Conservation (phyloP, 768 basidiomycete species). For the Phanerodontia chrysosporium region DNA sequence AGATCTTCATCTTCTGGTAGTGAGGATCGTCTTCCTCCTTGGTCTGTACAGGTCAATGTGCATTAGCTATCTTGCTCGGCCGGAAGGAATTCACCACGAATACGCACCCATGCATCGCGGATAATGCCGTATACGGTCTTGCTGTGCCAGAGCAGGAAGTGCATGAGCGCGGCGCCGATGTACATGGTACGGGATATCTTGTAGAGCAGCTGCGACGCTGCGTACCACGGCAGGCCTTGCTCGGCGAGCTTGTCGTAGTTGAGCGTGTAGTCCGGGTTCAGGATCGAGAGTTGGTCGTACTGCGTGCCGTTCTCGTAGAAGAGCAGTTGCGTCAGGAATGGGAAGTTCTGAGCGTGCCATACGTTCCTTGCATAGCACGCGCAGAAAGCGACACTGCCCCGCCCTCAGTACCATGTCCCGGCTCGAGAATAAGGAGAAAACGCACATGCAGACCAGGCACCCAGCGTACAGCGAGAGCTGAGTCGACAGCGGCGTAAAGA, state of each 20-base stretch:
- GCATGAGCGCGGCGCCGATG: slow-evolving; percentile 12
- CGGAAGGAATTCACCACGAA: not conserved
- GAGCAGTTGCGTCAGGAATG: slow-evolving; percentile 35
- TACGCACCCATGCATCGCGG: slow-evolving; percentile 4
- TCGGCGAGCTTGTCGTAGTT: slow-evolving; percentile 44
- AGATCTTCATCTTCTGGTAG: slow-evolving; percentile 49
- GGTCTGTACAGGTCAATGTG: too few relatives aligned
- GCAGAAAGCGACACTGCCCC: slow-evolving; percentile 30
- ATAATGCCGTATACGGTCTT: slow-evolving; percentile 42
- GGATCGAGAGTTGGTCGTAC: slow-evolving; percentile 50
- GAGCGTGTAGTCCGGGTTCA: slow-evolving; percentile 48
- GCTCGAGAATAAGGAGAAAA: slow-evolving; percentile 29
- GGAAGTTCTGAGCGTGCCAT: slow-evolving; percentile 55
- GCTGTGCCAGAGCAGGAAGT: slow-evolving; percentile 46
- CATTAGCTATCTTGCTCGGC: too few relatives aligned
- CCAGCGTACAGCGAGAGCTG: slow-evolving; percentile 12
- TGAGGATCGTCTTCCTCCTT: slow-evolving; percentile 46
- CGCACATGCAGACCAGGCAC: slow-evolving; percentile 31
- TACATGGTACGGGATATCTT: slow-evolving; percentile 19
- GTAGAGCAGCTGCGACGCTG: slow-evolving; percentile 39
- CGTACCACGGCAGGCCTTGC: slow-evolving; percentile 43
- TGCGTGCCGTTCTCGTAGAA: slow-evolving; percentile 43
- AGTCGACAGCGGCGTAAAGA: slow-evolving; percentile 25
- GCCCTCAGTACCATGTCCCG: not conserved
- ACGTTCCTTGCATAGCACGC: slow-evolving; percentile 41